phyloP scores from a whole-genome alignment of 2,329 filamentous ascomycete species.

The Colletotrichum destructivum region DNA sequence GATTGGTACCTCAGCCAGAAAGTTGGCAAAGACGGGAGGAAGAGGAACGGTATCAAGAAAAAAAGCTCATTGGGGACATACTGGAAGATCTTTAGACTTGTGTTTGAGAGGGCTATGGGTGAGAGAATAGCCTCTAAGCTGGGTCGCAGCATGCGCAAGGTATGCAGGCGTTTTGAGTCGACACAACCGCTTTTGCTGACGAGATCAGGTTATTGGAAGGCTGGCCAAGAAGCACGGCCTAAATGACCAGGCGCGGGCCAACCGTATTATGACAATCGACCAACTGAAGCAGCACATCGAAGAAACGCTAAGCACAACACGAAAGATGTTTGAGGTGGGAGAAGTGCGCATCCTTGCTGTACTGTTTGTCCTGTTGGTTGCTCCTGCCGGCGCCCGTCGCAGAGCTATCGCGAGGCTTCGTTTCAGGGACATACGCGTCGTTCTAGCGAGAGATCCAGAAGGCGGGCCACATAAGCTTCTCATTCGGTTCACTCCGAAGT shows the following conservation, averaged over 20 bases:
- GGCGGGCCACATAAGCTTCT: background rate
- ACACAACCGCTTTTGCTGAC: background rate
- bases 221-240: conserved; percentile 2
- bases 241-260: background rate
- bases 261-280: conserved; percentile 1
- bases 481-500: background rate
- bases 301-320: conserved; percentile 8
- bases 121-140: background rate
- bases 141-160: background rate
- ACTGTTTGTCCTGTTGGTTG: background rate
- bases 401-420: background rate
- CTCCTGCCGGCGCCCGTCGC: background rate
- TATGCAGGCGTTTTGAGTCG: background rate
- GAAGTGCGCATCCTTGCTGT: background rate
- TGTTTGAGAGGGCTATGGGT: conserved; percentile 11
- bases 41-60: conserved; percentile 5
- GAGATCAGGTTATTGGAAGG: background rate
- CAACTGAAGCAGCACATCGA: background rate
- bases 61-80: background rate
- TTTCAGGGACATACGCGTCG: background rate
- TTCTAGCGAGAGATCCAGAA: background rate
- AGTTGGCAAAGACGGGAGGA: conserved; percentile 6
- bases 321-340: background rate
- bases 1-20: conserved; percentile 6
- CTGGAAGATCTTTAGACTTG: conserved; percentile 7